A percentile compares a stretch with the other conserved stretches of the same genome.
phyloP scores from a whole-genome alignment of 2,329 filamentous ascomycete species.

The Bipolaris oryzae region DNA sequence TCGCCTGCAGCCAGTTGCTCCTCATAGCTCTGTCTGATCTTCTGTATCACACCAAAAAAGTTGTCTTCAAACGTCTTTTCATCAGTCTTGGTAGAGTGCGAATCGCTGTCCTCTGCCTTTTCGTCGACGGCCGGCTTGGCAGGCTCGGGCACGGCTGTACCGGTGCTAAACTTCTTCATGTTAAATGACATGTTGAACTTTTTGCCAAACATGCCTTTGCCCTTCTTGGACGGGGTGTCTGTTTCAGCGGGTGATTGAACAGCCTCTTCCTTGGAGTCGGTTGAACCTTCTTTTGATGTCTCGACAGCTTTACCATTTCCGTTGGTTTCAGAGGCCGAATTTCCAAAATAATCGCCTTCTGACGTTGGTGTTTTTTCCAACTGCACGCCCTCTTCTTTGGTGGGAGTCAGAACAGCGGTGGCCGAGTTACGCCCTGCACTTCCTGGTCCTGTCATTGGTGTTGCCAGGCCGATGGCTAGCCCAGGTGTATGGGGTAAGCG shows the following conservation, averaged over 20 bases:
- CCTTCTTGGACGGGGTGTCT: slow-evolving; percentile 55
- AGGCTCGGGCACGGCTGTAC: slow-evolving; percentile 64
- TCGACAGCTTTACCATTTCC: slow-evolving; percentile 34
- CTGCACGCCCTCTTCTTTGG: slow-evolving; percentile 51
- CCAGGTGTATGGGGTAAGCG: slow-evolving; percentile 71
- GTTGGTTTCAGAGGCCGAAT: slow-evolving; percentile 21
- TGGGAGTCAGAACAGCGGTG: slow-evolving; percentile 47
- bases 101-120: slow-evolving; percentile 69
- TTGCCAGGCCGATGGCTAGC: slow-evolving; percentile 77
- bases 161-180: slow-evolving; percentile 77
- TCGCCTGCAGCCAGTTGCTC: slow-evolving; percentile 63
- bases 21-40: slow-evolving; percentile 74
- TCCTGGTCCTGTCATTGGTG: slow-evolving; percentile 58
- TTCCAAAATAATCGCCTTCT: slow-evolving; percentile 76
- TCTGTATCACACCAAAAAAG: slow-evolving; percentile 74
- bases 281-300: slow-evolving; percentile 33
- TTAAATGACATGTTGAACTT: slow-evolving; percentile 81
- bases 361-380: slow-evolving; percentile 64
- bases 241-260: slow-evolving; percentile 51
- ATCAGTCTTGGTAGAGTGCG: slow-evolving; percentile 62
- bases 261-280: slow-evolving; percentile 37
- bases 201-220: slow-evolving; percentile 75
- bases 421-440: slow-evolving; percentile 44
- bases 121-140: slow-evolving; percentile 80
- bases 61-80: slow-evolving; percentile 78